Evolutionary conservation across 352 stramenopile genomes (phyloP), one percentile per base, ranked within the genome.

Genomic region (Phytophthora palmivora): DNA sequence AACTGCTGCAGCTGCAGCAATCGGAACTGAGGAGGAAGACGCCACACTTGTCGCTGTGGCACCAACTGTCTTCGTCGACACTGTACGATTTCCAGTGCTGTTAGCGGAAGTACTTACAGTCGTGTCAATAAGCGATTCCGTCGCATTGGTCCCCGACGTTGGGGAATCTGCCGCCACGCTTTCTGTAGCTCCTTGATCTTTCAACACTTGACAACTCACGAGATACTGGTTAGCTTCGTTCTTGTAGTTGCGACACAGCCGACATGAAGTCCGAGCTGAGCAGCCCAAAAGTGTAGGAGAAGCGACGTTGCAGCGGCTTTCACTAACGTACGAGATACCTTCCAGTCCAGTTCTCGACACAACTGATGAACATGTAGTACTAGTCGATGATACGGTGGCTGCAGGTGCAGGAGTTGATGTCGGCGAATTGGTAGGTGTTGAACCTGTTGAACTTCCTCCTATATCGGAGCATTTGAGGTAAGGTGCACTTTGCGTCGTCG

Each of bases 191-290:
- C 21, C 41, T 34, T 57, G 38, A 8, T 76, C 59, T 33, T 68
- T 56, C 16, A 91, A 39, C 22, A 88, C 74, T 48, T 76, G 70
- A 62, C 81, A 92, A 50, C 70, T 82, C 18, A 80, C 28, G 44
- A 92, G 66, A 39, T 72, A 80, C 67, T 82, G 72, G 45, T 89
- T 89, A 22, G 28, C 56, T 53, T 85, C 72, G 58, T 78, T 87
- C 66, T 92, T 91, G 46, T n/a, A 50, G 11, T 73, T 70, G 24
- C 73, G 69, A 39, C 83, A 92, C 8, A 92, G 42, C 30, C 71
- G 81, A 43, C 83, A 91, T 12, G 50, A 70, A 14, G 83, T 82
- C 6, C 57, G 50, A 21, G 59, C 47, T 6, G 79, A 74, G 49
- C 79, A 91, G 14, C 83, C 79, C 7, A 76, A 11, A 16, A 80